Conservation (phyloP, 208 protist species). For the Leishmania arabica region DNA sequence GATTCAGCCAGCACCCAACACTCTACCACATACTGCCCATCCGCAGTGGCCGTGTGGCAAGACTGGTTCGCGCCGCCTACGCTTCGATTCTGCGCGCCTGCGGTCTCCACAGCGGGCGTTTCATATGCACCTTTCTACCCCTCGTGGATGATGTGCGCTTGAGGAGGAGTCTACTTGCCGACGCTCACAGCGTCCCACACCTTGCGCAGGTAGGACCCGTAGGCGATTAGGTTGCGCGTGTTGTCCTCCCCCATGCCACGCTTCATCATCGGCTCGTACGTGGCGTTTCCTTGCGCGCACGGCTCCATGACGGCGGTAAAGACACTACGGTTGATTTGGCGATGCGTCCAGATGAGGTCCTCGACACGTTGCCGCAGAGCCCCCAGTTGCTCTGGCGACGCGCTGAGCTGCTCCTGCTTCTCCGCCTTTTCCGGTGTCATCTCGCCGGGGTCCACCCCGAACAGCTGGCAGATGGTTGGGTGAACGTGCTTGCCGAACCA, state of each 20-base stretch:
- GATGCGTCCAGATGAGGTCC: slow-evolving; percentile 50
- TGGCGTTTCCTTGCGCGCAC: slow-evolving; percentile 54
- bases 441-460: slow-evolving; percentile 48
- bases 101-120: too few species aligned
- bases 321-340: slow-evolving; percentile 28
- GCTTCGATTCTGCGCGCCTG: neutral
- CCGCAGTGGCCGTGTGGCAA: neutral
- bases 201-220: slow-evolving; percentile 64
- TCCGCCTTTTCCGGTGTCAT: slow-evolving; percentile 12
- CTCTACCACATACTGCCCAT: neutral
- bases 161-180: slow-evolving; percentile 18
- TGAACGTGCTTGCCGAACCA: slow-evolving; percentile 70
- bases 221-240: slow-evolving; percentile 50
- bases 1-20: neutral
- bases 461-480: slow-evolving; percentile 38
- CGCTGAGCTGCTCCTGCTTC: slow-evolving; percentile 15
- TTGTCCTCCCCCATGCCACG: slow-evolving; percentile 78
- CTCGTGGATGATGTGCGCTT: neutral
- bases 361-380: slow-evolving; percentile 63
- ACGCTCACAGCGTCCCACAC: slow-evolving; percentile 53
- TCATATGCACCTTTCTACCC: neutral
- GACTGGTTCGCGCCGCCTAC: neutral
- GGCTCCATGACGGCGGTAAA: slow-evolving; percentile 46
- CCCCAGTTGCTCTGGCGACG: slow-evolving; percentile 55
- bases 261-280: slow-evolving; percentile 66